Conservation (phyloP, 345 rosid species). For the Brassica rapa region DNA sequence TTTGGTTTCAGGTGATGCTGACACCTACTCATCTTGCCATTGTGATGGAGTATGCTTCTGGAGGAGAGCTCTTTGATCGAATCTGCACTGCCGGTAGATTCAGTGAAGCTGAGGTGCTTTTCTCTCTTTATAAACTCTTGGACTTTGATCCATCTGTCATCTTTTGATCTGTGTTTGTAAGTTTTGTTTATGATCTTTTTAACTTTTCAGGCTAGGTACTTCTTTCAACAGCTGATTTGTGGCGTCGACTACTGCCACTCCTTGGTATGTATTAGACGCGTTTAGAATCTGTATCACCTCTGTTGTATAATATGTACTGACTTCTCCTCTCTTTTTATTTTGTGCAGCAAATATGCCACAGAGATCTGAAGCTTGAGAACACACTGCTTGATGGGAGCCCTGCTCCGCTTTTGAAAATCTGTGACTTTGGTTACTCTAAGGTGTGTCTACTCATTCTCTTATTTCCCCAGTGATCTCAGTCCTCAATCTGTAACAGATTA, state of each 20-base stretch:
- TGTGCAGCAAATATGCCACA: slow-evolving; percentile 82
- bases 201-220: slow-evolving; percentile 70
- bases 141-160: slow-evolving; percentile 13
- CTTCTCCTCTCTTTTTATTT: slow-evolving; percentile 22
- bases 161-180: not conserved
- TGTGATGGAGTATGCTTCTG: slow-evolving; percentile 92
- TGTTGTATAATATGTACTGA: slow-evolving; percentile 4
- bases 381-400: slow-evolving; percentile 88
- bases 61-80: slow-evolving; percentile 85
- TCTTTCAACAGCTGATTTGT: slow-evolving; percentile 88
- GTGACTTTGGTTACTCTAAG: slow-evolving; percentile 87
- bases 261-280: slow-evolving; percentile 56
- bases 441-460: slow-evolving; percentile 38
- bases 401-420: slow-evolving; percentile 79
- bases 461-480: not conserved
- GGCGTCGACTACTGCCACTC: slow-evolving; percentile 86
- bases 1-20: slow-evolving; percentile 39
- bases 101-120: slow-evolving; percentile 79
- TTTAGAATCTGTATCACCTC: slow-evolving; percentile 6
- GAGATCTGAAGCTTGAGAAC: slow-evolving; percentile 85
- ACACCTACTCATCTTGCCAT: slow-evolving; percentile 62
- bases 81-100: slow-evolving; percentile 85
- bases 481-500: not conserved
- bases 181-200: not conserved
- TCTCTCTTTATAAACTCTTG: not conserved